Percentiles rank a stretch among this genome's conserved stretches.
These are phyloP conservation scores for Didymella segeticola DNA, from an alignment of 2,329 filamentous ascomycete species.

Conservation along the genomic window DNA sequence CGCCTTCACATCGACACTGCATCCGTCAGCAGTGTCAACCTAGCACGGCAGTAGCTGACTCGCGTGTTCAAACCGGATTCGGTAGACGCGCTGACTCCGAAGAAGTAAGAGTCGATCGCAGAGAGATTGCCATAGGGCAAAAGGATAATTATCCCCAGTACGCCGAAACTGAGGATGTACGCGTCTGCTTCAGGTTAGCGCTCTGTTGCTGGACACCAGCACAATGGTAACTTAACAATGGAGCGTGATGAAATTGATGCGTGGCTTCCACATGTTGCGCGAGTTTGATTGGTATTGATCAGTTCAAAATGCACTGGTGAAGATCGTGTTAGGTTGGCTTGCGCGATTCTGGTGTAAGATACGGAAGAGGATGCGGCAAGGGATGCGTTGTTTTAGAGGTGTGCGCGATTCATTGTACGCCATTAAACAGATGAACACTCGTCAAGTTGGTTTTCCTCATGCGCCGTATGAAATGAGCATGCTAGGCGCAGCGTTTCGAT, in stretches of 20 bases:
- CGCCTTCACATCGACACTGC: slow-evolving; percentile 58
- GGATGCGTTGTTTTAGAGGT: not conserved
- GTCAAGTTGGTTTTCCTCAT: not conserved
- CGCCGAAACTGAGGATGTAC: slow-evolving; percentile 49
- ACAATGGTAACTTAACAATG: slow-evolving; percentile 24
- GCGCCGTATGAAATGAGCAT: not conserved
- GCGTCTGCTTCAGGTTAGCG: slow-evolving; percentile 41
- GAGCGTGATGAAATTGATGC: slow-evolving; percentile 30
- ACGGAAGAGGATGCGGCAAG: not conserved
- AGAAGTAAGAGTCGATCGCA: slow-evolving; percentile 59
- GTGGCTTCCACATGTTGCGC: slow-evolving; percentile 26
- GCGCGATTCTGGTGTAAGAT: not conserved
- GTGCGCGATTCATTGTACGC: not conserved
- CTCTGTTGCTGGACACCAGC: not conserved
- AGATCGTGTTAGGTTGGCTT: not conserved
- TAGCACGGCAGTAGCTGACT: not conserved
- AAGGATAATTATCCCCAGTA: slow-evolving; percentile 48
- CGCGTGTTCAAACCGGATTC: slow-evolving; percentile 61
- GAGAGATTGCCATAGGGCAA: slow-evolving; percentile 51
- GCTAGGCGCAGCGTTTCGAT: not conserved
- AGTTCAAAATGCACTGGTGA: not conserved
- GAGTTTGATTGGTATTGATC: not conserved
- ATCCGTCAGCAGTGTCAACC: slow-evolving; percentile 34
- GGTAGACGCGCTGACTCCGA: slow-evolving; percentile 58
- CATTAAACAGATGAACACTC: not conserved